These are phyloP conservation scores for Saussurea involucrata DNA, from an alignment of 129 eudicot genomes.

Conservation along the genomic window DNA sequence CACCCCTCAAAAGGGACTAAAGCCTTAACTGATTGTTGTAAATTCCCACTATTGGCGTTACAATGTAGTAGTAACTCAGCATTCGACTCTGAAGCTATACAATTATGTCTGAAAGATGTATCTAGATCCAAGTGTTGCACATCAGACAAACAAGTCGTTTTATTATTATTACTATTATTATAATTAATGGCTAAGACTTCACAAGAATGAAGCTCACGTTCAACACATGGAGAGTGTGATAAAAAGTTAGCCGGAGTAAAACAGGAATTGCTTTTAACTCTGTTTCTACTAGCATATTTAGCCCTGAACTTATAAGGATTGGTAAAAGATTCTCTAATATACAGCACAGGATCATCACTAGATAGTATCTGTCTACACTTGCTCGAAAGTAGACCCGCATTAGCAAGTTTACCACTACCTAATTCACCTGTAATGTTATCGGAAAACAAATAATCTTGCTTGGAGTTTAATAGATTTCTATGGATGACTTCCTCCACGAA, in stretches of 20 bases:
- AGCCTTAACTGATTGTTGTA: constrained; percentile 16
- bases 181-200: constrained; percentile 15
- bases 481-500: constrained; percentile 49
- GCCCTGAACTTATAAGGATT: constrained; percentile 7
- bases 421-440: constrained; percentile 4
- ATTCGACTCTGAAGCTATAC: constrained; percentile 31
- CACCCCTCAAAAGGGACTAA: constrained; percentile 20
- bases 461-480: constrained; percentile 2
- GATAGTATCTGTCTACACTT: constrained; percentile 54
- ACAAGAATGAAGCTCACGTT: constrained; percentile 2
- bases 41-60: constrained; percentile 12
- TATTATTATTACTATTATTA: background rate
- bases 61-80: constrained; percentile 6
- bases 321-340: constrained; percentile 26
- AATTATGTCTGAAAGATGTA: constrained; percentile 5
- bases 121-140: background rate
- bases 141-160: background rate
- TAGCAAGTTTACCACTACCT: constrained; percentile 22
- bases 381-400: constrained; percentile 37
- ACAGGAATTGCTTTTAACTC: constrained; percentile 19
- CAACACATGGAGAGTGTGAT: background rate
- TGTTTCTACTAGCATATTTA: constrained; percentile 21
- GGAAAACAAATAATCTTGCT: constrained; percentile 3
- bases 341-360: constrained; percentile 54
- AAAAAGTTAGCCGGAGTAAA: constrained; percentile 2